Conservation (phyloP, 441 rosid species). For the Eruca vesicaria region DNA sequence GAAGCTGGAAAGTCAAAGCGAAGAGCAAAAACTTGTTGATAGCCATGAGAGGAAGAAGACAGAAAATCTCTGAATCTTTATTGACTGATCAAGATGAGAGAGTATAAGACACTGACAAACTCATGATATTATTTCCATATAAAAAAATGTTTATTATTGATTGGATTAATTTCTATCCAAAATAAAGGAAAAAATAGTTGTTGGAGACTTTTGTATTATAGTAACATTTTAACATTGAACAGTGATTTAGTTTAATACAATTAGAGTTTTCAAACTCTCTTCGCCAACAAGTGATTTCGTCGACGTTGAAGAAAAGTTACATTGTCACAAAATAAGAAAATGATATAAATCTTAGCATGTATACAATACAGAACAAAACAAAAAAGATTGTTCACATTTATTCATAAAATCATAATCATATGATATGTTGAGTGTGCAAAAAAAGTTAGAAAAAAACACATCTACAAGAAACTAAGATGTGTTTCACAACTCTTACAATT, state of each 20-base stretch:
- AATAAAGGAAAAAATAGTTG: background rate
- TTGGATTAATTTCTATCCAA: background rate
- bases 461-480: background rate
- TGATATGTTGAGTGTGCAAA: background rate
- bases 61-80: background rate
- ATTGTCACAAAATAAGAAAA: background rate
- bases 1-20: constrained; percentile 15
- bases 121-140: background rate
- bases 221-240: background rate
- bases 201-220: background rate
- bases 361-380: background rate
- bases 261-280: background rate
- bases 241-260: background rate
- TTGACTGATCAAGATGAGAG: background rate
- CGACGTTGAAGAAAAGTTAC: background rate
- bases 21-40: background rate
- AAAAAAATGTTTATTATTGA: background rate
- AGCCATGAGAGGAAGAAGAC: constrained; percentile 7
- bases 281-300: background rate
- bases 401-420: background rate
- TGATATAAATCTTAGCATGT: background rate
- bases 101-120: background rate
- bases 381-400: background rate
- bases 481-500: background rate
- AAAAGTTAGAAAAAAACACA: background rate